phyloP scores from a whole-genome alignment of 2,329 filamentous ascomycete genomes.

The Delphinella strobiligena region DNA sequence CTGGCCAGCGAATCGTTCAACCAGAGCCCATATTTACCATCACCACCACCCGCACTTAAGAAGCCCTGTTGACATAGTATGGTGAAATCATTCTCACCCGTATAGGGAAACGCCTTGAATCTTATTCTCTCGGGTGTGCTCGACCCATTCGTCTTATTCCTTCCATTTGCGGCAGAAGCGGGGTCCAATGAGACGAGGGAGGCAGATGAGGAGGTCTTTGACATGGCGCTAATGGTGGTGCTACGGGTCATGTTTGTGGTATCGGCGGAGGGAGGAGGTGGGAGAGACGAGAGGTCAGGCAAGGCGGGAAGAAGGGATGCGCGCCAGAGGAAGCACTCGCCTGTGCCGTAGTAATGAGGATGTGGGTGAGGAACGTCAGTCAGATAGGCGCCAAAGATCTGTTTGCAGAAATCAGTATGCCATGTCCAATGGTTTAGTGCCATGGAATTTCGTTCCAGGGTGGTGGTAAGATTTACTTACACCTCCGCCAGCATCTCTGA shows the following conservation, averaged over 20 bases:
- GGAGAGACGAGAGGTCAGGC: conserved; percentile 43
- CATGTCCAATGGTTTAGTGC: no score
- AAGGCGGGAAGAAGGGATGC: conserved; percentile 52
- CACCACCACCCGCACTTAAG: conserved; percentile 71
- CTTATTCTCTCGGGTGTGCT: conserved; percentile 64
- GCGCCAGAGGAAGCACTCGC: conserved; percentile 90
- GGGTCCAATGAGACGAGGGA: conserved; percentile 12
- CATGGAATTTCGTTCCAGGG: background rate
- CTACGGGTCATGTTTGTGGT: conserved; percentile 48
- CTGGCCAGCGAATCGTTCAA: conserved; percentile 74
- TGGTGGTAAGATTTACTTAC: conserved; percentile 36
- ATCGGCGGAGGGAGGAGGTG: conserved; percentile 57
- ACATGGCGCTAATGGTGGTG: conserved; percentile 40
- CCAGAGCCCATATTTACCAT: conserved; percentile 90
- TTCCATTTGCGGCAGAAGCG: no score
- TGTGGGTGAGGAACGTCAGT: conserved; percentile 75
- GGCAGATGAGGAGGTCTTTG: conserved; percentile 16
- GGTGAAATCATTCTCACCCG: conserved; percentile 90
- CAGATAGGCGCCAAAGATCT: conserved; percentile 83
- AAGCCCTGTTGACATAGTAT: conserved; percentile 83
- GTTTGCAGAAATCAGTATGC: conserved; percentile 2
- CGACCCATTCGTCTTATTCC: conserved; percentile 26
- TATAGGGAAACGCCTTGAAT: conserved; percentile 96
- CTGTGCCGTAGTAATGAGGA: conserved; percentile 84
- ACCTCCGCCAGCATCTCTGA: conserved; percentile 63